Conservation (phyloP, 129 eudicot species). For the Cynara cardunculus region DNA sequence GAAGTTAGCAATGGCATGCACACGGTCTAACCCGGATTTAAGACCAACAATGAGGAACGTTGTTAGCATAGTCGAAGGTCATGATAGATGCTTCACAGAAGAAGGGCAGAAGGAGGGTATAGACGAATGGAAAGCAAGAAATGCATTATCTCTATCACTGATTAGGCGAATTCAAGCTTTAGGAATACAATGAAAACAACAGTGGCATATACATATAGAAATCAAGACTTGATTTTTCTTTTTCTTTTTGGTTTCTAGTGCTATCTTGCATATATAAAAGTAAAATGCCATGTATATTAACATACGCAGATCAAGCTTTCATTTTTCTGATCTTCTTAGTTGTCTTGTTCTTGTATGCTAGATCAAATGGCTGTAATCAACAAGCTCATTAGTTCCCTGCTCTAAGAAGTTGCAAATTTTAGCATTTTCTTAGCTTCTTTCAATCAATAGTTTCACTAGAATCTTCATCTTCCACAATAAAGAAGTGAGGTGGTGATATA, state of each 20-base stretch:
- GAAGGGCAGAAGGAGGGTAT: slow-evolving; percentile 41
- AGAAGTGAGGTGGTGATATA: background rate
- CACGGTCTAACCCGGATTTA: slow-evolving; percentile 57
- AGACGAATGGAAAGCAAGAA: slow-evolving; percentile 69
- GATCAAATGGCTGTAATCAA: background rate
- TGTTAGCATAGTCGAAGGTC: slow-evolving; percentile 74
- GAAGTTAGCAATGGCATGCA: slow-evolving; percentile 78
- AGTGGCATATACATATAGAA: background rate
- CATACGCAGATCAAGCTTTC: background rate
- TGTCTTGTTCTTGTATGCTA: background rate
- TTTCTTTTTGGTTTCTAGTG: background rate
- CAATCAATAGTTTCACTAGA: background rate
- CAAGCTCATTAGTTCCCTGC: background rate
- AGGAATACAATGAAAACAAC: slow-evolving; percentile 57
- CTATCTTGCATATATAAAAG: background rate
- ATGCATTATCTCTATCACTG: slow-evolving; percentile 45
- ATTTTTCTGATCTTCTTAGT: background rate
- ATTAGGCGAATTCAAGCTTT: slow-evolving; percentile 72
- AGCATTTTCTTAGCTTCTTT: background rate
- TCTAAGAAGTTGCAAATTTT: background rate
- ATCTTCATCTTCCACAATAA: slow-evolving; percentile 5
- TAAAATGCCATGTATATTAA: background rate
- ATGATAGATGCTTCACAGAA: slow-evolving; percentile 46
- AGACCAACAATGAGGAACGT: slow-evolving; percentile 77
- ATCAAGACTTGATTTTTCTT: background rate